These are phyloP conservation scores for Mycena albidolilacea DNA, from an alignment of 768 basidiomycete species.

Conservation along the genomic window DNA sequence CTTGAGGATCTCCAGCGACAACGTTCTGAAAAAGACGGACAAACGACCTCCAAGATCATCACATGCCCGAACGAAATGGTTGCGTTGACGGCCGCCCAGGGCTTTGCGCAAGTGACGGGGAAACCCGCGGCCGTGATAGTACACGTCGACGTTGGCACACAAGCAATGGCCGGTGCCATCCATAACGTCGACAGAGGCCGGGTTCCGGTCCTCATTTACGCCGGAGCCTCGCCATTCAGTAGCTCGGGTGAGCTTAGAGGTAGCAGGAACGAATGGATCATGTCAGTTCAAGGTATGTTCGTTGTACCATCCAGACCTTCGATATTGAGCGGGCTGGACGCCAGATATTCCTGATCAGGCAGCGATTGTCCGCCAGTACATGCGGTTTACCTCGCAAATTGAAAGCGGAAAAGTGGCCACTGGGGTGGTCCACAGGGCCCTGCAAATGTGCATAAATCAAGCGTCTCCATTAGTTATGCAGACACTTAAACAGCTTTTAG, in stretches of 20 bases:
- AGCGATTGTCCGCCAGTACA: constrained; percentile 81
- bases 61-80: constrained; percentile 87
- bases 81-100: constrained; percentile 79
- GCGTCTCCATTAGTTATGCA: neutral
- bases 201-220: constrained; percentile 78
- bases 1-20: constrained; percentile 79
- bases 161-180: constrained; percentile 79
- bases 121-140: constrained; percentile 81
- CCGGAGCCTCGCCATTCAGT: constrained; percentile 77
- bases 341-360: constrained; percentile 81
- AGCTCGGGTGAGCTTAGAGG: constrained; percentile 71
- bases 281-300: constrained; percentile 75
- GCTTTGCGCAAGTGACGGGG: constrained; percentile 75
- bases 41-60: constrained; percentile 65
- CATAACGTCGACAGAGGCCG: constrained; percentile 79
- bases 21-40: constrained; percentile 53
- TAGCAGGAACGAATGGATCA: constrained; percentile 80
- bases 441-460: constrained; percentile 70
- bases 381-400: constrained; percentile 77
- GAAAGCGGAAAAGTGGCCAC: constrained; percentile 66
- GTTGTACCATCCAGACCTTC: neutral
- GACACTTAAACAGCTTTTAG: constrained; percentile 49
- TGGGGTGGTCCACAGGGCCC: constrained; percentile 66
- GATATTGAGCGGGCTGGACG: constrained; percentile 6
- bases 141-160: constrained; percentile 75